Percentiles rank a stretch among this genome's conserved stretches.
Evolutionary conservation across 2,329 filamentous ascomycete species (phyloP).

Genomic region (Colletotrichum sp.): DNA sequence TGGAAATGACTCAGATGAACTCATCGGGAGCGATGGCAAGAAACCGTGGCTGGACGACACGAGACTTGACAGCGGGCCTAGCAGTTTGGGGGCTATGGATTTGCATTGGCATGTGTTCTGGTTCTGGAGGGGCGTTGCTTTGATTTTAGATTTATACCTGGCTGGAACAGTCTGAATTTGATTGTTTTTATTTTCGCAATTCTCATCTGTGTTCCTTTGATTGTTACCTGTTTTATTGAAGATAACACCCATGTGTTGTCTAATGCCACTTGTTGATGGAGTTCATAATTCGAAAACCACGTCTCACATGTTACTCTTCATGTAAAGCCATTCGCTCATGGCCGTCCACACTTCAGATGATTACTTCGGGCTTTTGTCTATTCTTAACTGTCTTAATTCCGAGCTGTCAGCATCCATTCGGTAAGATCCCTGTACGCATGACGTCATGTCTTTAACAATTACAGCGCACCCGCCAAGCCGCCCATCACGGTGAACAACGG

Average conservation of each 20-base stretch:
- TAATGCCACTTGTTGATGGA: not conserved
- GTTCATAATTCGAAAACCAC: not conserved
- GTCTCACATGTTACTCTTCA: not conserved
- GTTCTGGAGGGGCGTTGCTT: not conserved
- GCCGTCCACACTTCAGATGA: not conserved
- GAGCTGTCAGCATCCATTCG: not conserved
- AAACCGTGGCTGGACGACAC: constrained; percentile 1
- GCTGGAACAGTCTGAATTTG: constrained; percentile 9
- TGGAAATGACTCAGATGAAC: not conserved
- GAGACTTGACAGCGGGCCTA: constrained; percentile 4
- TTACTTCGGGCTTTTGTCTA: not conserved
- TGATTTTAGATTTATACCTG: not conserved
- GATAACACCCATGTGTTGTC: no score
- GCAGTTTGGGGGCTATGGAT: not conserved
- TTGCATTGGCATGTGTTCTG: not conserved
- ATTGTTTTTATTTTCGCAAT: not conserved
- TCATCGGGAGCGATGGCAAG: not conserved
- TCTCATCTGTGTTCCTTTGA: not conserved
- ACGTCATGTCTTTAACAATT: not conserved
- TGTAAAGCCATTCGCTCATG: not conserved
- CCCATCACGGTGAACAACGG: no score
- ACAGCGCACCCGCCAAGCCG: not conserved
- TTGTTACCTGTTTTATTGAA: no score
- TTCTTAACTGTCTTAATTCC: not conserved
- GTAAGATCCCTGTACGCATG: not conserved